Evolutionary conservation across 2,329 filamentous ascomycete species (phyloP).

Genomic region (Fusarium sp.): DNA sequence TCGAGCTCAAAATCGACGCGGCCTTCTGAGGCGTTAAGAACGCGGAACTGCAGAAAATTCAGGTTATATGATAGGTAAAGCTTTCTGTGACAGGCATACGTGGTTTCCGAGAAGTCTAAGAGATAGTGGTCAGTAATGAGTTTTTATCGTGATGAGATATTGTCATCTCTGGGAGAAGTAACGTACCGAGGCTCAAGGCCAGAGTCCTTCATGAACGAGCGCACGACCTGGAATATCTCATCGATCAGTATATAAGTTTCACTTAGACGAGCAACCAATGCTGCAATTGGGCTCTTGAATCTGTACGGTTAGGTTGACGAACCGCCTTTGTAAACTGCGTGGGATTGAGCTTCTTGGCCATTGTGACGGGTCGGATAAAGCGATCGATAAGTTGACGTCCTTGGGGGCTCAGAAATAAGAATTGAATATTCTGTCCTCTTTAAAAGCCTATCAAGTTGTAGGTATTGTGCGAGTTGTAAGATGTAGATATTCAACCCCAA

Average conservation of each 20-base stretch:
- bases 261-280: accelerated
- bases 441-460: background rate
- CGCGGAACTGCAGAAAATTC: slow-evolving; percentile 65
- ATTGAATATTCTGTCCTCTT: too few species aligned
- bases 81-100: slow-evolving; percentile 6
- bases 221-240: slow-evolving; percentile 72
- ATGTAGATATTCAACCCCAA: slow-evolving; percentile 6
- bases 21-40: slow-evolving; percentile 72
- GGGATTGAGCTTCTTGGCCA: slow-evolving; percentile 52
- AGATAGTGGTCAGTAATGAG: slow-evolving; percentile 1
- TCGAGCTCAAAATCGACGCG: slow-evolving; percentile 80
- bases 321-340: slow-evolving; percentile 52
- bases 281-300: background rate
- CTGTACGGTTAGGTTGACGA: slow-evolving; percentile 12
- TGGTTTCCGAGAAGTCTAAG: slow-evolving; percentile 47
- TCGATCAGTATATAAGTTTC: background rate
- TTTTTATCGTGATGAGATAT: accelerated
- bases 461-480: background rate
- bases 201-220: slow-evolving; percentile 86
- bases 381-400: background rate
- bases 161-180: background rate
- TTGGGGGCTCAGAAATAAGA: too few species aligned
- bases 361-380: slow-evolving; percentile 8
- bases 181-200: slow-evolving; percentile 86
- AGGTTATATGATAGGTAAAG: accelerated